phyloP scores from a whole-genome alignment of 257 asterid species.

The Lantana camara region DNA sequence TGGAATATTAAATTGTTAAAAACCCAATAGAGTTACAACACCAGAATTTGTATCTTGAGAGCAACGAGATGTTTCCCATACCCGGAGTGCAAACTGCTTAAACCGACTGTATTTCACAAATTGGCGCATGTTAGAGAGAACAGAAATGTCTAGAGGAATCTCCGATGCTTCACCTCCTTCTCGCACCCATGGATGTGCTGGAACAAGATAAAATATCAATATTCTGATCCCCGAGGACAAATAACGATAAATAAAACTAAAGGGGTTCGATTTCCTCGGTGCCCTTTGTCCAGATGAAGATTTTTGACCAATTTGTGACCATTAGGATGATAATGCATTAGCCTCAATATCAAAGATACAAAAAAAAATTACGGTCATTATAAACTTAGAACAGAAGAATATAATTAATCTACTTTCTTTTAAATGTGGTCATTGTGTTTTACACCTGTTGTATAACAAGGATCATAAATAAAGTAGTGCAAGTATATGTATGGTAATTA shows the following conservation, averaged over 20 bases:
- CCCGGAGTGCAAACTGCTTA: constrained; percentile 98
- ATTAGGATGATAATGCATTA: not conserved
- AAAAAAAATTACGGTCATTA: not conserved
- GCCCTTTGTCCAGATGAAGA: no score
- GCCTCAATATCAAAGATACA: no score
- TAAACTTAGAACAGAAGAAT: no score
- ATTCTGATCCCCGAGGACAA: constrained; percentile 14
- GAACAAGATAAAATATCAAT: constrained; percentile 30
- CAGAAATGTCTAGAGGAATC: constrained; percentile 95
- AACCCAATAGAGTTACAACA: not conserved
- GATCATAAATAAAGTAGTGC: no score
- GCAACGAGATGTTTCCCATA: not conserved
- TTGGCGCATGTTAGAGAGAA: constrained; percentile 86
- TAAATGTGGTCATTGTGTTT: no score
- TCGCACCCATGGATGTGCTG: constrained; percentile 99
- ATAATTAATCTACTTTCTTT: no score
- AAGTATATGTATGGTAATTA: no score
- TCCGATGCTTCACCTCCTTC: constrained; percentile 99
- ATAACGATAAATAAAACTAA: no score
- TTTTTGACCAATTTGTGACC: not conserved
- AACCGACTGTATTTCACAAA: constrained; percentile 88
- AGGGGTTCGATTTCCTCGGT: no score
- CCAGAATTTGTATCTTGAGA: not conserved
- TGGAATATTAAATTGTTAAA: constrained; percentile 29
- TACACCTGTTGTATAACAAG: no score